Percentiles rank a stretch among this genome's conserved stretches.
phyloP scores from a whole-genome alignment of 768 basidiomycete genomes.

The Mycena capillaripes region DNA sequence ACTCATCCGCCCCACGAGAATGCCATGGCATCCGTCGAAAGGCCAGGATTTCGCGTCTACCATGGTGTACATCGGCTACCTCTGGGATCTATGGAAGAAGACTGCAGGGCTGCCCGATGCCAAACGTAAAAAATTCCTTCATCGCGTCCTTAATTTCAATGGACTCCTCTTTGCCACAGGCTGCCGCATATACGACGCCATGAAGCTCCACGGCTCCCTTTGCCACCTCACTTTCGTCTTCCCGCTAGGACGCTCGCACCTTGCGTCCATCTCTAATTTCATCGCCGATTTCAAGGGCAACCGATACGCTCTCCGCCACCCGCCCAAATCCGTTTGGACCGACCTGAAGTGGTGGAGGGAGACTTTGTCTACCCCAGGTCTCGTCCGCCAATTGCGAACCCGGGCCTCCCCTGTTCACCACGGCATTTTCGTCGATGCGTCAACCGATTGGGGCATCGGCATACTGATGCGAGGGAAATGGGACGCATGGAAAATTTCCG shows the following conservation, averaged over 20 bases:
- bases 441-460: too few relatives aligned
- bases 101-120: not conserved
- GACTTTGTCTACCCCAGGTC: too few relatives aligned
- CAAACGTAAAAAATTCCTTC: constrained; percentile 42
- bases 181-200: not conserved
- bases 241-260: not conserved
- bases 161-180: not conserved
- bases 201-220: constrained; percentile 11
- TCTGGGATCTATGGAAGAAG: not conserved
- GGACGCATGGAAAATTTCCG: too few relatives aligned
- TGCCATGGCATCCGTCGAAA: constrained; percentile 1
- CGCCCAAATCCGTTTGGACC: too few relatives aligned
- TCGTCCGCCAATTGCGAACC: too few relatives aligned
- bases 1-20: not conserved
- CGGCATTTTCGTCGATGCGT: too few relatives aligned
- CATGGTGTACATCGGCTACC: not conserved
- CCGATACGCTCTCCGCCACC: not conserved
- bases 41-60: not conserved
- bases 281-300: not conserved
- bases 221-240: constrained; percentile 11
- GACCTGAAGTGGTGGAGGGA: too few relatives aligned
- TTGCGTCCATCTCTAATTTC: constrained; percentile 6
- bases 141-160: not conserved
- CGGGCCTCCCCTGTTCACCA: too few relatives aligned
- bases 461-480: too few relatives aligned